Conservation (phyloP, 805 yeast species). For the Diddensiella santjacobensis region DNA sequence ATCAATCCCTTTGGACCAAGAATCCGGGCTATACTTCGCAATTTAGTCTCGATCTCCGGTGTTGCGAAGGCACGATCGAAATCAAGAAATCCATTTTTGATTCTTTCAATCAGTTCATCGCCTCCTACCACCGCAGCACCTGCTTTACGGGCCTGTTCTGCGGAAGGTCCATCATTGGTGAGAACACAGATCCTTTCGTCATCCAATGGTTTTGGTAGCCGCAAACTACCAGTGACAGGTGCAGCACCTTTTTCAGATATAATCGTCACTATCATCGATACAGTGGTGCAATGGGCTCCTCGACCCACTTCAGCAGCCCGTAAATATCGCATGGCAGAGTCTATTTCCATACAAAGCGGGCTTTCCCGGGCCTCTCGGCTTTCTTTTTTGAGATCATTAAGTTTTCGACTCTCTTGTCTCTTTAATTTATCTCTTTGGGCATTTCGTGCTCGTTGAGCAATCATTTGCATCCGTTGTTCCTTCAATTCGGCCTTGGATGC, state of each 20-base stretch:
- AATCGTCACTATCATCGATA: conserved; percentile 60
- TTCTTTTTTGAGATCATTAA: conserved; percentile 29
- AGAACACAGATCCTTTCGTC: conserved; percentile 65
- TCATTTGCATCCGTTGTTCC: conserved; percentile 23
- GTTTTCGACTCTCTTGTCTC: conserved; percentile 27
- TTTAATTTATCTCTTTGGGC: conserved; percentile 21
- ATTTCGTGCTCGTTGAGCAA: conserved; percentile 32
- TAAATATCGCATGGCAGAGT: conserved; percentile 68
- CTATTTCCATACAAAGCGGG: conserved; percentile 69
- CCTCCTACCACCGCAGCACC: conserved; percentile 75
- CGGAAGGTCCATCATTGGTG: conserved; percentile 52
- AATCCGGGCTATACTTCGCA: conserved; percentile 66
- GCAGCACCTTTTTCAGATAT: conserved; percentile 74
- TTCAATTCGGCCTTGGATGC: conserved; percentile 31
- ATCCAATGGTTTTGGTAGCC: conserved; percentile 69
- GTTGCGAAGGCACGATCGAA: conserved; percentile 82
- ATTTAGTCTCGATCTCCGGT: conserved; percentile 65
- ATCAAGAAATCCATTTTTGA: conserved; percentile 49
- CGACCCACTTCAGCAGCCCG: conserved; percentile 92
- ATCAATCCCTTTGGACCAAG: conserved; percentile 87
- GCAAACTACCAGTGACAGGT: conserved; percentile 66
- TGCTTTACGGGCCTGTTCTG: conserved; percentile 49
- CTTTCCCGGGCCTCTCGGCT: conserved; percentile 43
- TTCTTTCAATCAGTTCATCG: conserved; percentile 57
- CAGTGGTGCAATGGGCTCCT: conserved; percentile 63